A percentile compares a stretch with the other conserved stretches of the same genome.
Conservation (phyloP, 305 asterid genomes). For the Solanum hybrid region DNA sequence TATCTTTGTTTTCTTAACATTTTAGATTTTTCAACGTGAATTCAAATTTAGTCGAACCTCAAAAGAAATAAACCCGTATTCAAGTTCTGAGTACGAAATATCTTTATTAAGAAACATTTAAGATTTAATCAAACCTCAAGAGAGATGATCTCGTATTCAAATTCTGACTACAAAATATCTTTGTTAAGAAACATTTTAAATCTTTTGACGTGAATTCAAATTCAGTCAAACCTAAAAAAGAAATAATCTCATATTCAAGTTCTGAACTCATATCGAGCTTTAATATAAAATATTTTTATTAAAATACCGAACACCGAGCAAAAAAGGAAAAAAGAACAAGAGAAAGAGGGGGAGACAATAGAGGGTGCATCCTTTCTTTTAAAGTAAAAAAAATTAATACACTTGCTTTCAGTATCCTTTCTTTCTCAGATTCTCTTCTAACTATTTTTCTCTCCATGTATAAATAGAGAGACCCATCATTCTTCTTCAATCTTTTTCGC, state of each 20-base stretch:
- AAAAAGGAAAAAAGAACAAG: neutral
- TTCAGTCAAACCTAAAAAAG: neutral
- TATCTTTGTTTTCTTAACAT: neutral
- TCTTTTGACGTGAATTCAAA: neutral
- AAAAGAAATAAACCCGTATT: accelerated
- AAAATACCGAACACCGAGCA: accelerated
- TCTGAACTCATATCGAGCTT: neutral
- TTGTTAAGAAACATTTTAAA: neutral
- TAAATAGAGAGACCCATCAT: neutral
- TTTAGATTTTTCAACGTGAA: accelerated
- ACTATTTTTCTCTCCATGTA: neutral
- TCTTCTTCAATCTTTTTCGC: neutral
- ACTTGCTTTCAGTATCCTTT: neutral
- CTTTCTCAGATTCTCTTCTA: neutral
- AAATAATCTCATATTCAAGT: neutral
- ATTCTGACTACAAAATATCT: neutral
- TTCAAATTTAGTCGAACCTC: neutral
- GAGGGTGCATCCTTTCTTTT: neutral
- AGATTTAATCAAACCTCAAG: neutral
- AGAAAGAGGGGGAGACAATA: neutral
- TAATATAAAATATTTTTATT: neutral
- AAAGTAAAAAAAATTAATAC: neutral
- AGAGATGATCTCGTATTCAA: neutral
- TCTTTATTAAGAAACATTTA: neutral
- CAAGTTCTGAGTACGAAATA: neutral